phyloP scores from a whole-genome alignment of 192 early-diverging fungal genomes.

The Rhizophagus prolifer region DNA sequence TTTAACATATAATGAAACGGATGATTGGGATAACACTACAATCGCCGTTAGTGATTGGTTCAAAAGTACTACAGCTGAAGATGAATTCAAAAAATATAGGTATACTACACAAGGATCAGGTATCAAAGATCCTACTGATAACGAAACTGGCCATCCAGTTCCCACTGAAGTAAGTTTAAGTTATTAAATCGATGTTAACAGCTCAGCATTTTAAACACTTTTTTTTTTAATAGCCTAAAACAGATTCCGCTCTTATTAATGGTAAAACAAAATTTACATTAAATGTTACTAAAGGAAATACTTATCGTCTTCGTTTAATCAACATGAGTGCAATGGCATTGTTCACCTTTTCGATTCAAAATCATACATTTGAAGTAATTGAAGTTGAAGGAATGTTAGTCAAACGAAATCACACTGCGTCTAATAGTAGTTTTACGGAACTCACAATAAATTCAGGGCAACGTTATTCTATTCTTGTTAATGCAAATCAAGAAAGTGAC shows the following conservation, averaged over 20 bases:
- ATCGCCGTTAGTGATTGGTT: too few species aligned
- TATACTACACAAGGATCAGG: not conserved
- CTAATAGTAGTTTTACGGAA: constrained; percentile 19
- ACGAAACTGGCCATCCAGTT: too few species aligned
- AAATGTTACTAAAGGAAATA: constrained; percentile 64
- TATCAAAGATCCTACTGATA: too few species aligned
- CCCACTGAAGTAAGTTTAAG: not conserved
- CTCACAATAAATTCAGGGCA: constrained; percentile 52
- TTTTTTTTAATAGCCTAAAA: constrained; percentile 54
- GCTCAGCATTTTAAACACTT: too few species aligned
- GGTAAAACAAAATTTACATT: constrained; percentile 38
- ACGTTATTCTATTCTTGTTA: constrained; percentile 66
- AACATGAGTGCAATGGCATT: constrained; percentile 68
- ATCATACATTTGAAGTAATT: constrained; percentile 71
- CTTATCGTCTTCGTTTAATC: constrained; percentile 76
- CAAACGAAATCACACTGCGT: constrained; percentile 36
- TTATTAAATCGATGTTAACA: too few species aligned
- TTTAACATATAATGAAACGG: not conserved
- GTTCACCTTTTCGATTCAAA: constrained; percentile 72
- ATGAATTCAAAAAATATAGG: not conserved
- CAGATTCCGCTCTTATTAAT: constrained; percentile 63
- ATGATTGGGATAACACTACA: too few species aligned
- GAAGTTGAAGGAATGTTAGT: constrained; percentile 67
- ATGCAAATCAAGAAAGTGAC: constrained; percentile 57
- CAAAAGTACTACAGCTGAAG: not conserved